Conservation (phyloP, 495 filamentous ascomycete genomes). For the Xylaria nigripes region DNA sequence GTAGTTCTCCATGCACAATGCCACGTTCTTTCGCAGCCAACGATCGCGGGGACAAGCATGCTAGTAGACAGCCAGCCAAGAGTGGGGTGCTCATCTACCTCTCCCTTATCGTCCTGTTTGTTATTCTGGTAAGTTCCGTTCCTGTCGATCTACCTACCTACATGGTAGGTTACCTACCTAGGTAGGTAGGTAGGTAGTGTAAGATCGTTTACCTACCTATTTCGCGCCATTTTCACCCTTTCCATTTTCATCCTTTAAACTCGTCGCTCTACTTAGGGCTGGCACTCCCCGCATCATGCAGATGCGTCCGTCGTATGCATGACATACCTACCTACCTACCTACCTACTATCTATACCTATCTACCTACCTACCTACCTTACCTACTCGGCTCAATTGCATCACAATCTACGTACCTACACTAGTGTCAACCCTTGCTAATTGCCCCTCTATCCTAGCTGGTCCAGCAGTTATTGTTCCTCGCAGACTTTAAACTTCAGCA, state of each 20-base stretch:
- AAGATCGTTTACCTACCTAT: too few species aligned
- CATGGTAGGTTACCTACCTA: background rate
- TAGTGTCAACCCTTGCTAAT: constrained; percentile 10
- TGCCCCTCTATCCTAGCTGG: constrained; percentile 21
- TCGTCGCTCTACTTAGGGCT: constrained; percentile 11
- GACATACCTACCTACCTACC: too few species aligned
- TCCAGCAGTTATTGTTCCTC: constrained; percentile 22
- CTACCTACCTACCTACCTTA: too few species aligned
- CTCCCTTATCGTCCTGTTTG: constrained; percentile 34
- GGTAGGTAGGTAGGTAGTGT: too few species aligned
- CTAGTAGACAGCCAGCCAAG: background rate
- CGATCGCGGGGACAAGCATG: background rate
- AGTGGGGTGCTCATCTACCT: constrained; percentile 14
- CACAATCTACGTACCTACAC: background rate
- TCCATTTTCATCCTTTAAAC: background rate
- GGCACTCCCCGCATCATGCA: constrained; percentile 17
- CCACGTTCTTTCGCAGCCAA: constrained; percentile 1
- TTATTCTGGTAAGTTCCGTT: constrained; percentile 44
- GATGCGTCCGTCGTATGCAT: constrained; percentile 8
- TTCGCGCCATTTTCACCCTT: constrained; percentile 5
- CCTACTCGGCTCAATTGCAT: constrained; percentile 17
- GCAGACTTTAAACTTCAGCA: constrained; percentile 29
- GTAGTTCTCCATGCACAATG: too few species aligned
- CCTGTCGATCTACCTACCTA: too few species aligned
- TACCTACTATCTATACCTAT: too few species aligned